phyloP scores from a whole-genome alignment of 768 basidiomycete genomes.

The Ramaria rubella region DNA sequence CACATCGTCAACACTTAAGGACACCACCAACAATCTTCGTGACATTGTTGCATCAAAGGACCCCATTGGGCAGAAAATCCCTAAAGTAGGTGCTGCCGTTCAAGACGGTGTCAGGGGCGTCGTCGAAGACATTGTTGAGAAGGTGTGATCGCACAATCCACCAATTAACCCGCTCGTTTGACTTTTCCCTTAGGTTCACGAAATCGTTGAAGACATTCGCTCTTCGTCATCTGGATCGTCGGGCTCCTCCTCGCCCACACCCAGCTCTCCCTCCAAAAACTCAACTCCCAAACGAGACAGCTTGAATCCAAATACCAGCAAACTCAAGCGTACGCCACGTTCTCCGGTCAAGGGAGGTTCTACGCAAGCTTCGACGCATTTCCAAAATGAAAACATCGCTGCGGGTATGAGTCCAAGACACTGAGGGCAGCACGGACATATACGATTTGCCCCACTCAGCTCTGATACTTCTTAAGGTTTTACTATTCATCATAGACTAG shows the following conservation, averaged over 20 bases:
- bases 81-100: slow-evolving; percentile 1
- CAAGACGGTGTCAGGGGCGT: slow-evolving; percentile 5
- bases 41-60: neutral
- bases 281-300: too few species aligned
- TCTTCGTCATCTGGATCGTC: neutral
- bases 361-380: too few species aligned
- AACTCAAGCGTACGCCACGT: too few species aligned
- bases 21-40: neutral
- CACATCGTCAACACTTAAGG: slow-evolving; percentile 3
- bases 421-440: too few species aligned
- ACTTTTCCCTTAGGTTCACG: neutral
- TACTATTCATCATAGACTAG: too few species aligned
- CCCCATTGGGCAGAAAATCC: slow-evolving; percentile 1
- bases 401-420: too few species aligned
- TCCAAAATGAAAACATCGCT: too few species aligned
- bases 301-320: too few species aligned
- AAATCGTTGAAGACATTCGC: neutral
- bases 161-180: neutral
- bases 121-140: slow-evolving; percentile 2
- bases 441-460: too few species aligned
- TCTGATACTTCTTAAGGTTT: too few species aligned
- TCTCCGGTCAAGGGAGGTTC: too few species aligned
- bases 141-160: neutral
- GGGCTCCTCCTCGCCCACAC: neutral
- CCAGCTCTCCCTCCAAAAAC: neutral